Conservation (phyloP, 148 eudicot genomes). For the Talinum fruticosum region DNA sequence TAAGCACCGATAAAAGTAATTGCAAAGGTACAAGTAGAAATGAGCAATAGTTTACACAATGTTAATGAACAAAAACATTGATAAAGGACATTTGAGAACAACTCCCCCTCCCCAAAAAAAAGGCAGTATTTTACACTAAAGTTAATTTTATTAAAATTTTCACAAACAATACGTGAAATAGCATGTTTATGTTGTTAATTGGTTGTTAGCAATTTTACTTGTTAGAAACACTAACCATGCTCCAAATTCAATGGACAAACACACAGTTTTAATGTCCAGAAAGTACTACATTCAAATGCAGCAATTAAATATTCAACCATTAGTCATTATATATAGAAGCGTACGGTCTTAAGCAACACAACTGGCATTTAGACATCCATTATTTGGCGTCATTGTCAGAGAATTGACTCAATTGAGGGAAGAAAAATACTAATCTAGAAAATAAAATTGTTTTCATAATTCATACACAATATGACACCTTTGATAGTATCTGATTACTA, state of each 20-base stretch:
- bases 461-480: not conserved
- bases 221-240: not conserved
- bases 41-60: not conserved
- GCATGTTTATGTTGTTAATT: not conserved
- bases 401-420: not conserved
- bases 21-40: not conserved
- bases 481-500: too few species aligned
- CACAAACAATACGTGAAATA: not conserved
- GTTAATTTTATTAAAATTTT: not conserved
- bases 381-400: not conserved
- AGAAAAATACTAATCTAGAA: not conserved
- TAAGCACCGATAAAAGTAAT: not conserved
- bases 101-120: not conserved
- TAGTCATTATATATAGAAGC: not conserved
- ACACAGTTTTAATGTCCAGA: not conserved
- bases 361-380: not conserved
- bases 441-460: not conserved
- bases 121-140: not conserved
- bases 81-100: not conserved
- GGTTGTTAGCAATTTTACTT: not conserved
- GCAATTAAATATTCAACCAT: not conserved
- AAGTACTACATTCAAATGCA: not conserved
- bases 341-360: not conserved
- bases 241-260: not conserved
- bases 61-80: not conserved